phyloP scores from a whole-genome alignment of 2,329 filamentous ascomycete genomes.

The Hymenoscyphus scutula region DNA sequence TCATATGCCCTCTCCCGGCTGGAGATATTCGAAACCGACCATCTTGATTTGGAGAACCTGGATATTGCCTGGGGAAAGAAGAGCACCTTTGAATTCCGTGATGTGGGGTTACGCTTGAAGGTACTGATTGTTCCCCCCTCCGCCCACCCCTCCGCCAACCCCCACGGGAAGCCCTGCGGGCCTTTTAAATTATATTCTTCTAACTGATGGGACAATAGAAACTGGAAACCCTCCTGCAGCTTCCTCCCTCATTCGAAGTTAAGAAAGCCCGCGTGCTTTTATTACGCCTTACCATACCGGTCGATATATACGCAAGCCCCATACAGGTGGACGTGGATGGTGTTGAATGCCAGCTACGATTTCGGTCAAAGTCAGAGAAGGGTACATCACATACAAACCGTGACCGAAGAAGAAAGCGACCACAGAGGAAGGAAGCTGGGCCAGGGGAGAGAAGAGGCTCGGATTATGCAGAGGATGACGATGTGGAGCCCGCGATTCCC shows the following conservation, averaged over 20 bases:
- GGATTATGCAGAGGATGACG: constrained; percentile 23
- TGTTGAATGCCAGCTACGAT: constrained; percentile 66
- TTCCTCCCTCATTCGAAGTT: constrained; percentile 70
- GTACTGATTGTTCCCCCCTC: constrained; percentile 43
- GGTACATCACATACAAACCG: constrained; percentile 33
- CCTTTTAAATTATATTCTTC: constrained; percentile 11
- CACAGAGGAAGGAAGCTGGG: constrained; percentile 21
- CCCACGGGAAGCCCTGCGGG: neutral
- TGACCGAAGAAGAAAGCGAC: constrained; percentile 34
- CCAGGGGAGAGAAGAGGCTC: constrained; percentile 11
- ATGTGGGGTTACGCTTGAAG: constrained; percentile 78
- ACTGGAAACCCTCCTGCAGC: constrained; percentile 69
- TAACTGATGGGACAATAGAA: constrained; percentile 55
- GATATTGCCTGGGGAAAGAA: constrained; percentile 80
- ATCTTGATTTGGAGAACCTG: constrained; percentile 80
- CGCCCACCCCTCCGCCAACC: too few relatives aligned
- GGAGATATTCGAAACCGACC: constrained; percentile 84
- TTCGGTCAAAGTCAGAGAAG: constrained; percentile 40
- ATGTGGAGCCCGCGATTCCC: constrained; percentile 50
- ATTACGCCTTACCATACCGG: constrained; percentile 78
- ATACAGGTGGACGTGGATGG: constrained; percentile 81
- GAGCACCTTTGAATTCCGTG: constrained; percentile 79
- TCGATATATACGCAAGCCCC: constrained; percentile 82
- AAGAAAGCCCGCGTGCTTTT: constrained; percentile 71
- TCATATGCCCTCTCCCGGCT: constrained; percentile 81